These are phyloP conservation scores for Lipomyces orientalis DNA, from an alignment of 805 yeast species.

Conservation along the genomic window DNA sequence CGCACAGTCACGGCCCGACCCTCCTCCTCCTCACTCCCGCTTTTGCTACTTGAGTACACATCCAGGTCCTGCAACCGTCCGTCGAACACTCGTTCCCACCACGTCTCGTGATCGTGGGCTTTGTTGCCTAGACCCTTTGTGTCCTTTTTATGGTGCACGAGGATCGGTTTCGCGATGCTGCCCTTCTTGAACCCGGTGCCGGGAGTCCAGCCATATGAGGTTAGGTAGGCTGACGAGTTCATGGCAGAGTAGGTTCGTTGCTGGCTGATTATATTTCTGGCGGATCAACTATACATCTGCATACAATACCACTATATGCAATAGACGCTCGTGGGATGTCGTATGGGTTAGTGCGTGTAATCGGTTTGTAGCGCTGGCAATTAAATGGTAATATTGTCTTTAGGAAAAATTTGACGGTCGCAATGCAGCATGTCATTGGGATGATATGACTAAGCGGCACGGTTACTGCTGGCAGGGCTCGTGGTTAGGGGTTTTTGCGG, in stretches of 20 bases:
- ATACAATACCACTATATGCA: neutral
- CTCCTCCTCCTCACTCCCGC: constrained; percentile 47
- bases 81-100: constrained; percentile 98
- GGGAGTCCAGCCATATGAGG: constrained; percentile 87
- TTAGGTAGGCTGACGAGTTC: constrained; percentile 76
- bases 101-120: constrained; percentile 75
- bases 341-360: neutral
- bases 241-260: constrained; percentile 47
- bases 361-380: no score
- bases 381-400: neutral
- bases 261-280: neutral
- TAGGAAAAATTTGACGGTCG: neutral
- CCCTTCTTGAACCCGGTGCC: constrained; percentile 85
- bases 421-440: neutral
- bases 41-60: constrained; percentile 48
- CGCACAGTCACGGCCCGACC: constrained; percentile 48
- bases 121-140: constrained; percentile 86
- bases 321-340: neutral
- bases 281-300: neutral
- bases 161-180: constrained; percentile 80
- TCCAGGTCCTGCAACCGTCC: constrained; percentile 85
- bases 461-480: neutral
- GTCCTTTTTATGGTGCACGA: constrained; percentile 90
- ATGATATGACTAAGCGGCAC: neutral
- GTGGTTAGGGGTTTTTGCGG: no score